Base-by-base conservation (phyloP, 1,284 basidiomycete species). In the Moniliella sp. region DNA sequence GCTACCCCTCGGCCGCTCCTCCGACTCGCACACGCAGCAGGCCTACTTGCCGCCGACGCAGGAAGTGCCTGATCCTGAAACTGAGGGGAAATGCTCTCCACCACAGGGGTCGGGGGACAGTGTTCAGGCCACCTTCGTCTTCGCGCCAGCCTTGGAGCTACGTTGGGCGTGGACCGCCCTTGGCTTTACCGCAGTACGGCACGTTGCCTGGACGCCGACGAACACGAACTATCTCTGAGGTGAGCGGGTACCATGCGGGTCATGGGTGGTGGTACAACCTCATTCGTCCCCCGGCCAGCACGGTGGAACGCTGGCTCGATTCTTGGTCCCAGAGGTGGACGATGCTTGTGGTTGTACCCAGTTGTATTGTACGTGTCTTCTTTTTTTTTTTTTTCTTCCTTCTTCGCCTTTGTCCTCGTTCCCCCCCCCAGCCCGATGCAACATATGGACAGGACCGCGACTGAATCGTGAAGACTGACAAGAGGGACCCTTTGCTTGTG, bases 311-410 rank as follows among this genome's bases (percentile, higher is more conserved):
- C 0, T 67, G 65, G 65, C 51, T 69, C 18, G 46, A 52, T 15
- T 61, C 51, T 11, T 70, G 67, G 62, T 66, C 62, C 62, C 65
- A 60, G 33, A 45, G 68, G 0, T 67, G 67, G 57, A 55, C 62
- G 4, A 62, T 69, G 0, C 55, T 70, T 3, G 63, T 66, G 0
- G 37, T 65, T 0, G 34, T 66, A 1, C 68, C 68, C 0, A 67
- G 67, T 34, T 18, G 66, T 10, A 50, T 65, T 1, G 67, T 66
- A 27, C 40, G 64, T 46, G 19, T 3, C 15, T 8, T 31, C 8
- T 8, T 8, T 4, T 28, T 23, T 17, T 25, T 4, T 5, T 14
- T 15, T 8, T 18, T 9, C 12, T 12, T 5, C 12, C 34, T 32
- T 7, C 5, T 15, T 5, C 18, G 14, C 9, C 36, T 8, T 4